Percentiles rank a stretch among this genome's conserved stretches.
phyloP scores from a whole-genome alignment of 257 asterid species.

The Solanum chilense region DNA sequence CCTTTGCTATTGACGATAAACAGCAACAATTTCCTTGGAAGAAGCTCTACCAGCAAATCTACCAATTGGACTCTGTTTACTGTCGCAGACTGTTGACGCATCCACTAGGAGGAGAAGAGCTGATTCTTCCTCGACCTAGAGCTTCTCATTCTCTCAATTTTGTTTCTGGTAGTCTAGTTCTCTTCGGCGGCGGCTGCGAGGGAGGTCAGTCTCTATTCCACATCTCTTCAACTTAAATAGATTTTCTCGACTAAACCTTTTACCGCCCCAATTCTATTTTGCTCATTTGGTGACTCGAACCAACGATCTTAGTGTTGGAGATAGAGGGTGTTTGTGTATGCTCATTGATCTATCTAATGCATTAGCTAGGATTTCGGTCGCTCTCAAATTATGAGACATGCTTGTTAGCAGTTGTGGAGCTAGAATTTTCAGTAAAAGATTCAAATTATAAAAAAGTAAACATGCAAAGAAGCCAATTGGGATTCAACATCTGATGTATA shows the following conservation, averaged over 20 bases:
- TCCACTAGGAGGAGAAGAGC: constrained; percentile 9
- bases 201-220: constrained; percentile 49
- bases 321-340: background rate
- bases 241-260: background rate
- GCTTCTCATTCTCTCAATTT: constrained; percentile 90
- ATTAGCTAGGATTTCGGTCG: background rate
- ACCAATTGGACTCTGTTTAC: constrained; percentile 43
- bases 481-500: background rate
- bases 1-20: background rate
- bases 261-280: background rate
- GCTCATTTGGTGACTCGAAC: background rate
- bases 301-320: background rate
- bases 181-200: constrained; percentile 88
- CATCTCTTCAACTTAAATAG: background rate
- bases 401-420: too few species aligned
- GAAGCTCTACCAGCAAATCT: constrained; percentile 58
- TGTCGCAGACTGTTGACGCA: constrained; percentile 30
- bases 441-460: background rate
- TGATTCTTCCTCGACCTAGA: constrained; percentile 47
- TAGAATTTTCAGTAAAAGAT: background rate
- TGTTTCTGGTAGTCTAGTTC: constrained; percentile 61
- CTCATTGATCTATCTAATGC: background rate
- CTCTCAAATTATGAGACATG: background rate
- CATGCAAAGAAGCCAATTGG: background rate
- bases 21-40: constrained; percentile 39